These are phyloP conservation scores for Coniochaeta sp. DNA, from an alignment of 2,329 filamentous ascomycete species.

Conservation along the genomic window DNA sequence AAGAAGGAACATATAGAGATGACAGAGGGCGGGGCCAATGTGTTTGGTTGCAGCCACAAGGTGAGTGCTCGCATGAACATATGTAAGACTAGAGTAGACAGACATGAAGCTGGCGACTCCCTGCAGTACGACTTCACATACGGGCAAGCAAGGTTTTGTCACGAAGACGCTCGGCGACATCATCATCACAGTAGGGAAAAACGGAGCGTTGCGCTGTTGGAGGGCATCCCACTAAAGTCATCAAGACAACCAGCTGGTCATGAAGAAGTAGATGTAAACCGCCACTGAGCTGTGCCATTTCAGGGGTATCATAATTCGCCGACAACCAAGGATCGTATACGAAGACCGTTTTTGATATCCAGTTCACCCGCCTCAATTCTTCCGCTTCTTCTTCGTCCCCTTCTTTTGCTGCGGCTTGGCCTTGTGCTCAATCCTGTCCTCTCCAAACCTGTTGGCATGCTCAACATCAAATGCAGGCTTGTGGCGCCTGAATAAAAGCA, in stretches of 20 bases:
- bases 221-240: background rate
- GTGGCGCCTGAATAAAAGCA: constrained; percentile 77
- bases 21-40: no score
- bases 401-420: background rate
- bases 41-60: no score
- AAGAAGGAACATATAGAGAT: no score
- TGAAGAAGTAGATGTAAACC: background rate
- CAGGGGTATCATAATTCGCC: background rate
- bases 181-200: background rate
- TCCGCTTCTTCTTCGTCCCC: background rate
- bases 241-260: background rate
- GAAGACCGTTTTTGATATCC: background rate
- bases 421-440: background rate
- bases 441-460: constrained; percentile 56
- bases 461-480: constrained; percentile 83
- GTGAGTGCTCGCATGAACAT: no score
- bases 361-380: background rate
- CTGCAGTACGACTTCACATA: no score
- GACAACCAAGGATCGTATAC: background rate
- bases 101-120: no score
- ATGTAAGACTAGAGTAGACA: no score
- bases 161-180: no score
- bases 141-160: no score
- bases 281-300: background rate
- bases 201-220: background rate